phyloP scores from a whole-genome alignment of 2,329 filamentous ascomycete genomes.

The Pestalotiopsis sp. region DNA sequence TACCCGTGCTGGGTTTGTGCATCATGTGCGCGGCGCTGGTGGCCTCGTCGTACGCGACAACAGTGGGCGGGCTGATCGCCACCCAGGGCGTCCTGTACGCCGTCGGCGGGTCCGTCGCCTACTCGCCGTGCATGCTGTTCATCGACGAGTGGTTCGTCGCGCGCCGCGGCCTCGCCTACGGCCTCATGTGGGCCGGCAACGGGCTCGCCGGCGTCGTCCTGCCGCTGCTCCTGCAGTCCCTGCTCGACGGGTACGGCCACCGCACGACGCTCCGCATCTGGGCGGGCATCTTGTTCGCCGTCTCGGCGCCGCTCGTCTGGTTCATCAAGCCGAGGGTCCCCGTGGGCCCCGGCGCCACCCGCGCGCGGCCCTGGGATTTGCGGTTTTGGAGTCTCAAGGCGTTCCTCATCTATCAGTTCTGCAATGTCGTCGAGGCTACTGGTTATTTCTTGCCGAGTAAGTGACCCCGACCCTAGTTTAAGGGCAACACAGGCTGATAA shows the following conservation, averaged over 20 bases:
- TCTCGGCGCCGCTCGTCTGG: constrained; percentile 57
- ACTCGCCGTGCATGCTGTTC: constrained; percentile 42
- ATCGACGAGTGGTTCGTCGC: constrained; percentile 65
- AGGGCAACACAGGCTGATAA: not conserved
- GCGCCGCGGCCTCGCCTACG: constrained; percentile 62
- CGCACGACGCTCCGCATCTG: constrained; percentile 57
- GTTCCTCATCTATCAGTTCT: constrained; percentile 61
- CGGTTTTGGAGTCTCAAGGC: constrained; percentile 56
- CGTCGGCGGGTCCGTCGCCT: constrained; percentile 58
- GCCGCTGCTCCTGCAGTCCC: constrained; percentile 54
- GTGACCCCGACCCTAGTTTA: not conserved
- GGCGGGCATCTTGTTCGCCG: constrained; percentile 50
- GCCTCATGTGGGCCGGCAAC: constrained; percentile 63
- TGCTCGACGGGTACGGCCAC: constrained; percentile 55
- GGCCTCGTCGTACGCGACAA: constrained; percentile 17
- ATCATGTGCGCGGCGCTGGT: constrained; percentile 16
- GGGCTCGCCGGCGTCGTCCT: constrained; percentile 53
- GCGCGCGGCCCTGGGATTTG: constrained; percentile 43
- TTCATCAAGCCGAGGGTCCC: constrained; percentile 61
- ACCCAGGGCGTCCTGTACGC: constrained; percentile 66
- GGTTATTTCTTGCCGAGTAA: constrained; percentile 68
- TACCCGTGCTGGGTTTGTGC: constrained; percentile 43
- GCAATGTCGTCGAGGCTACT: constrained; percentile 60
- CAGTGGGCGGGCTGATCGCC: constrained; percentile 48
- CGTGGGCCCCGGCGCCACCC: constrained; percentile 28